Base-by-base conservation (phyloP, 2,329 filamentous ascomycete genomes). In the Exophiala spinifera region DNA sequence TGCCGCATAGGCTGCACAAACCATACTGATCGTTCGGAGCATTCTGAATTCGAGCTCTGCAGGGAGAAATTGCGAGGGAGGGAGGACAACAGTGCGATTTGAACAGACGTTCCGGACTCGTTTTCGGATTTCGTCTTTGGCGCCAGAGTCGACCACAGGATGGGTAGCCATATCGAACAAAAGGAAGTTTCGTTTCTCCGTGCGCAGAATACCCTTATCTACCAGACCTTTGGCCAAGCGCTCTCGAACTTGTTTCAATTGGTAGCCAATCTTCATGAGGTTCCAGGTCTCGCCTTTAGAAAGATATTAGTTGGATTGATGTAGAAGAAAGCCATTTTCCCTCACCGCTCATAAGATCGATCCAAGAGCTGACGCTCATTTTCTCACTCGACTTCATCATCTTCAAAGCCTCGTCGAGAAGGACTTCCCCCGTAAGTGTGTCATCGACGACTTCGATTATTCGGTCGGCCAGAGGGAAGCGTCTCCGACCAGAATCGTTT, bases 311-410 rank as follows among this genome's bases (percentile, higher is more conserved):
- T 13, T 13, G 13, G 11, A 4, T 23, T 23, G n/a, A 28, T 23
- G 46, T 31, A 49, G 43, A 56, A 52, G n/a, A 21, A 34, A 25
- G 1, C 33, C 49, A n/a, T 21, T 28, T 21, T n/a, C 28, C 10
- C 80, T 65, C 83, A 96, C 92, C 94, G 73, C 91, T 96, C 91
- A 99, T 92, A 64, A 99, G 79, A 73, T 99, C 94, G 72, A 99
- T 97, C 94, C 94, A 99, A 43, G 90, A 89, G 78, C 89, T 94
- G 64, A 99, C 94, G 74, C 94, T 97, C 94, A 99, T 97, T 82
- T 96, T 96, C 79, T 99, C 94, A 74, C 91, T 96, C 65, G 89
- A 86, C 81, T 99, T 99, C 92, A 99, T 99, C 91, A 99, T 95
- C 80, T 99, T 99, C 69, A 99, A 79, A 56, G 94, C 89, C 78